A percentile compares a stretch with the other conserved stretches of the same genome.
Conservation (phyloP, 768 basidiomycete species). For the Tephrocybe sp. region DNA sequence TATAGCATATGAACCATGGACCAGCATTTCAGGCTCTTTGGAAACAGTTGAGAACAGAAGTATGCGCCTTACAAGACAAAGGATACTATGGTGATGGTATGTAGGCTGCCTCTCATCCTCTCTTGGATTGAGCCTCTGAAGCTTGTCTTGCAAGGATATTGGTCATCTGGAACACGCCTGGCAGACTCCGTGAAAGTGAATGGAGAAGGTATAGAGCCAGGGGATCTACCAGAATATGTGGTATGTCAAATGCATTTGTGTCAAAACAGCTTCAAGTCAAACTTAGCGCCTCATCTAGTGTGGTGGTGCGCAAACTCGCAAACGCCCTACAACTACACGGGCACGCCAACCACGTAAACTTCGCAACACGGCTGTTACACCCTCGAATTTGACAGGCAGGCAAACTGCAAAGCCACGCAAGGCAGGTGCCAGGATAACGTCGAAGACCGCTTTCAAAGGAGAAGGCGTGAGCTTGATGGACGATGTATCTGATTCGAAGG, state of each 20-base stretch:
- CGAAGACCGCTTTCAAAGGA: slow-evolving; percentile 59
- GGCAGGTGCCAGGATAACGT: slow-evolving; percentile 66
- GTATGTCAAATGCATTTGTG: slow-evolving; percentile 33
- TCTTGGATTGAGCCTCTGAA: not conserved
- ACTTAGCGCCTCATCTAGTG: slow-evolving; percentile 43
- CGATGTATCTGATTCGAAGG: slow-evolving; percentile 31
- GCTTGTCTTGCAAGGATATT: slow-evolving; percentile 54
- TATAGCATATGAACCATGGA: slow-evolving; percentile 81
- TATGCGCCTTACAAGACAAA: slow-evolving; percentile 64
- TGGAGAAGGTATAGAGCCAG: slow-evolving; percentile 43
- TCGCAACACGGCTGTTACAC: slow-evolving; percentile 34
- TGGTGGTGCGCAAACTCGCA: slow-evolving; percentile 72
- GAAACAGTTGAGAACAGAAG: slow-evolving; percentile 63
- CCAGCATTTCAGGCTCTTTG: slow-evolving; percentile 75
- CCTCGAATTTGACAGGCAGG: slow-evolving; percentile 57
- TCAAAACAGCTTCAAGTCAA: not conserved
- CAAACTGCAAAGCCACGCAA: slow-evolving; percentile 72
- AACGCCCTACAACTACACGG: slow-evolving; percentile 51
- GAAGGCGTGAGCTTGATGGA: slow-evolving; percentile 54
- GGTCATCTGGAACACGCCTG: slow-evolving; percentile 76
- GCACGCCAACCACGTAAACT: slow-evolving; percentile 35
- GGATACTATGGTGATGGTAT: slow-evolving; percentile 86
- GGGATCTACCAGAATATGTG: slow-evolving; percentile 77
- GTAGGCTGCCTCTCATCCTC: not conserved
- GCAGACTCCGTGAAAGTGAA: slow-evolving; percentile 52